Conservation (phyloP, 2,329 filamentous ascomycete species). For the Verticillium klebahnii region DNA sequence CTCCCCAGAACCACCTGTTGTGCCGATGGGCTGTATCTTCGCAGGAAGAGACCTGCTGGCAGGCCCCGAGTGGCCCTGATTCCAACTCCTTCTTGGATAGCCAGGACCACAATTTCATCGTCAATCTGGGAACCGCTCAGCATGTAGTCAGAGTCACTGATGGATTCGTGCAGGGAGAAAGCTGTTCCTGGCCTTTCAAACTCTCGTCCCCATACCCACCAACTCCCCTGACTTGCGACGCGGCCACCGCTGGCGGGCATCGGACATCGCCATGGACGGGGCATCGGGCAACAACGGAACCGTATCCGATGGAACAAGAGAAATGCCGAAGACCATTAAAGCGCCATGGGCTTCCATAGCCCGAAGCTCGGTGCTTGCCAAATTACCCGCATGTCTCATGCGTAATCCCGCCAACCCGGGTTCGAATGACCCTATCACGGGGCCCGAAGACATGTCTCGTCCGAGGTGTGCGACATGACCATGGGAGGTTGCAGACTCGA, state of each 20-base stretch:
- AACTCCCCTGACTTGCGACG: background rate
- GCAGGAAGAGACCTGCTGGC: no score
- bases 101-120: no score
- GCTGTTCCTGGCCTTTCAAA: no score
- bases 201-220: no score
- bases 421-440: slow-evolving; percentile 10
- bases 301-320: background rate
- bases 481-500: slow-evolving; percentile 7
- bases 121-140: no score
- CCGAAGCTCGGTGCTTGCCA: slow-evolving; percentile 10
- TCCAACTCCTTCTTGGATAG: no score
- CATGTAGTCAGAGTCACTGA: no score
- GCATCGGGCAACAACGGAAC: background rate
- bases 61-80: no score
- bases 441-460: slow-evolving; percentile 13
- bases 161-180: no score
- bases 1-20: no score
- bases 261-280: background rate
- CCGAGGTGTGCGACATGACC: slow-evolving; percentile 6
- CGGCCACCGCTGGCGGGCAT: background rate
- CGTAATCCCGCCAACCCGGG: slow-evolving; percentile 4
- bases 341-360: slow-evolving; percentile 1
- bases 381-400: slow-evolving; percentile 10
- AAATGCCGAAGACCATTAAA: slow-evolving; percentile 3
- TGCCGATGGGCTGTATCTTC: no score